These are phyloP conservation scores for Smittium culicis DNA, from an alignment of 371 early-diverging fungal genomes.

Conservation along the genomic window DNA sequence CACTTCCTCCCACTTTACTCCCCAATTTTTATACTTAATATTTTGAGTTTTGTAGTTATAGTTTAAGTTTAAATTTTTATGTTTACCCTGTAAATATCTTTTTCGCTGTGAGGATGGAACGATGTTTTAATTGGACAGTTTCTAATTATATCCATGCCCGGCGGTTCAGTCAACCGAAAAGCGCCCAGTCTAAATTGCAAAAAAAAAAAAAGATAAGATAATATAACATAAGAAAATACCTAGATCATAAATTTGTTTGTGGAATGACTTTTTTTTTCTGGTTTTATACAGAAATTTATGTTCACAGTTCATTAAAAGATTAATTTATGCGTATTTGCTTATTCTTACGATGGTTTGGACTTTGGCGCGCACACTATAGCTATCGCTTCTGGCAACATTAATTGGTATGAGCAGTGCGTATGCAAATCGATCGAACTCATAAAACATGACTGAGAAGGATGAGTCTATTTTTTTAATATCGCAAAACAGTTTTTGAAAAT, in stretches of 20 bases:
- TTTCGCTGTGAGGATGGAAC: constrained; percentile 73
- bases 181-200: constrained; percentile 46
- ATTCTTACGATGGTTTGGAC: constrained; percentile 45
- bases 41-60: too few relatives aligned
- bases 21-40: too few relatives aligned
- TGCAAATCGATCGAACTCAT: constrained; percentile 83
- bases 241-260: neutral
- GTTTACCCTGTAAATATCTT: constrained; percentile 47
- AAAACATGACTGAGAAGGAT: constrained; percentile 87
- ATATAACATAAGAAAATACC: neutral
- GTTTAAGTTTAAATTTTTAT: neutral
- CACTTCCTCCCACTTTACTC: too few relatives aligned
- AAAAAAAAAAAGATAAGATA: neutral
- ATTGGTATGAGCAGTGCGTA: constrained; percentile 83
- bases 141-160: constrained; percentile 65
- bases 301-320: too few relatives aligned
- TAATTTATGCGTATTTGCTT: too few relatives aligned
- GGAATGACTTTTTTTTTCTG: neutral
- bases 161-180: constrained; percentile 77
- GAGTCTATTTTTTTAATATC: constrained; percentile 52
- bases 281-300: too few relatives aligned
- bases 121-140: constrained; percentile 49
- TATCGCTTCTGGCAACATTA: constrained; percentile 86
- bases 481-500: neutral
- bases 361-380: constrained; percentile 81